Percentiles rank a stretch among this genome's conserved stretches.
phyloP scores from a whole-genome alignment of 371 early-diverging fungal species.

The Mucor mucedo region DNA sequence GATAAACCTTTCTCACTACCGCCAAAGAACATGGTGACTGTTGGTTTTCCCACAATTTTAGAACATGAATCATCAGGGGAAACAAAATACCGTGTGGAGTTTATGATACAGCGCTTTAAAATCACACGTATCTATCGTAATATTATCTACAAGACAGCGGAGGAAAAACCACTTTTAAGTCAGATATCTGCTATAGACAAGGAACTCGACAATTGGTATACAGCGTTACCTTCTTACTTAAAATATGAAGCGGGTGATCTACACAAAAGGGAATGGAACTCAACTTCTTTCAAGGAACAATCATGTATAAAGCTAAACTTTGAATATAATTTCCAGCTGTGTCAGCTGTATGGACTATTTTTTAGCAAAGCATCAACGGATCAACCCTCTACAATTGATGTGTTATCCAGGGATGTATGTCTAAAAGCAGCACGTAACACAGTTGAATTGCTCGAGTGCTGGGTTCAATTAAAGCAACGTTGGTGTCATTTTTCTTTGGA shows the following conservation, averaged over 20 bases:
- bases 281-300: slow-evolving; percentile 48
- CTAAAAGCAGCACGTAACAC: slow-evolving; percentile 43
- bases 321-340: slow-evolving; percentile 55
- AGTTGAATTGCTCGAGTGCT: slow-evolving; percentile 45
- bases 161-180: slow-evolving; percentile 42
- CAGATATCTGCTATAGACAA: slow-evolving; percentile 48
- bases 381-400: slow-evolving; percentile 32
- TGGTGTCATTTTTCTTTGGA: slow-evolving; percentile 62
- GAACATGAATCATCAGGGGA: slow-evolving; percentile 37
- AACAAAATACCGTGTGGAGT: slow-evolving; percentile 42
- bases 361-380: slow-evolving; percentile 21
- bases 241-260: slow-evolving; percentile 34
- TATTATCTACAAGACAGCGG: slow-evolving; percentile 37
- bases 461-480: slow-evolving; percentile 40
- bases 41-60: slow-evolving; percentile 30
- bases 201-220: slow-evolving; percentile 47
- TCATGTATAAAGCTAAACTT: slow-evolving; percentile 54
- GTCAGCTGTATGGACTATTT: slow-evolving; percentile 49
- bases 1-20: slow-evolving; percentile 51
- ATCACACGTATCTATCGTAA: slow-evolving; percentile 49
- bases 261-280: slow-evolving; percentile 32
- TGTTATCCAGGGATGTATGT: slow-evolving; percentile 38
- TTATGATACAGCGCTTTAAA: slow-evolving; percentile 46
- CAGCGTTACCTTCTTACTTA: slow-evolving; percentile 38
- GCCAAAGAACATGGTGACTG: slow-evolving; percentile 31